A percentile compares a stretch with the other conserved stretches of the same genome.
These are phyloP conservation scores for Senna siamea DNA, from an alignment of 306 rosid genomes.

Conservation along the genomic window DNA sequence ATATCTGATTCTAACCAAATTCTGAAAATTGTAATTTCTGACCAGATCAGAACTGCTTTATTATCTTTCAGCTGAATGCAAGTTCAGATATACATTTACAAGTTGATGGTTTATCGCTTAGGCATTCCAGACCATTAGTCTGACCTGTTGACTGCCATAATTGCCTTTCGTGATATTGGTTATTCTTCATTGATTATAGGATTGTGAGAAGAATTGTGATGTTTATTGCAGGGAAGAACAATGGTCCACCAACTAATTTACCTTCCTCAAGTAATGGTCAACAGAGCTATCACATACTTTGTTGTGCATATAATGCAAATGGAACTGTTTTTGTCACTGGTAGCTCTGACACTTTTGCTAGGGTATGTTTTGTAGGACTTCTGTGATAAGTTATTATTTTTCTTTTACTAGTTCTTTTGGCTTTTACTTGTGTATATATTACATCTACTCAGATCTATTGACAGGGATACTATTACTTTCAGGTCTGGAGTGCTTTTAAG, in stretches of 20 bases:
- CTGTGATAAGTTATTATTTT: conserved; percentile 32
- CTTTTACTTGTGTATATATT: conserved; percentile 37
- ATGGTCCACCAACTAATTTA: conserved; percentile 53
- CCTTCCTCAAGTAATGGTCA: conserved; percentile 67
- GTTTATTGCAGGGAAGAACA: conserved; percentile 71
- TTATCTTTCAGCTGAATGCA: conserved; percentile 7
- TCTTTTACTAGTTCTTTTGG: conserved; percentile 33
- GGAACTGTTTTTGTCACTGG: conserved; percentile 95
- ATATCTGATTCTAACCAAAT: conserved; percentile 19
- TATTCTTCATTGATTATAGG: conserved; percentile 31
- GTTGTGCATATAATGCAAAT: conserved; percentile 86
- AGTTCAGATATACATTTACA: conserved; percentile 9
- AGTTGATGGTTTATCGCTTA: conserved; percentile 14
- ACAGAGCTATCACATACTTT: conserved; percentile 75
- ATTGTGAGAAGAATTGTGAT: conserved; percentile 36
- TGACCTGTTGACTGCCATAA: conserved; percentile 38
- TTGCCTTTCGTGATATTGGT: conserved; percentile 24
- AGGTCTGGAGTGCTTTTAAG: conserved; percentile 89
- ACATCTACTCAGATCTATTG: conserved; percentile 39
- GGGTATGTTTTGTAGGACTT: conserved; percentile 58
- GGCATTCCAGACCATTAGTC: conserved; percentile 39
- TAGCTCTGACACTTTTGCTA: conserved; percentile 87
- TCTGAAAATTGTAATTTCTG: not conserved
- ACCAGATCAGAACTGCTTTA: not conserved
- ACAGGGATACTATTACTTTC: conserved; percentile 44